These are phyloP conservation scores for Pseudogymnoascus sp. DNA, from an alignment of 2,329 filamentous ascomycete species.

Conservation along the genomic window DNA sequence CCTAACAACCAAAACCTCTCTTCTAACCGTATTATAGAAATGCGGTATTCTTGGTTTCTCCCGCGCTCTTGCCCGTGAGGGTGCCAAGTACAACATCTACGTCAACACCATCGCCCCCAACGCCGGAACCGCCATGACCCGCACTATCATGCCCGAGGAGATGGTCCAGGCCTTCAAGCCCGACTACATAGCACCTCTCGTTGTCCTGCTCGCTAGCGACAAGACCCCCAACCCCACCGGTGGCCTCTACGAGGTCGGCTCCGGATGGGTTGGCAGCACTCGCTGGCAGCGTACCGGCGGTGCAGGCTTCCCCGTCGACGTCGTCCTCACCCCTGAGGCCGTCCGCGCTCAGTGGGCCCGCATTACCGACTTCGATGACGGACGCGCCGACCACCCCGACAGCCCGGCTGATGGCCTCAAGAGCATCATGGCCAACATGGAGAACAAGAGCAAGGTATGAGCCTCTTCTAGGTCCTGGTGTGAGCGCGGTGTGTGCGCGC, in stretches of 20 bases:
- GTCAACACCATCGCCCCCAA: slow-evolving; percentile 98
- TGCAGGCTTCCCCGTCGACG: slow-evolving; percentile 83
- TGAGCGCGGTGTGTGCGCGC: background rate
- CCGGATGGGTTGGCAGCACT: slow-evolving; percentile 84
- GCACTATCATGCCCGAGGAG: slow-evolving; percentile 90
- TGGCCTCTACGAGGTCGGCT: slow-evolving; percentile 87
- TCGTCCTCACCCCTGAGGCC: slow-evolving; percentile 73
- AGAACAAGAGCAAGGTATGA: slow-evolving; percentile 66
- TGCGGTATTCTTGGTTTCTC: slow-evolving; percentile 92
- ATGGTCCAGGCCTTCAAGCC: slow-evolving; percentile 99
- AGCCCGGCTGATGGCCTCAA: slow-evolving; percentile 67
- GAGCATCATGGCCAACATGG: slow-evolving; percentile 75
- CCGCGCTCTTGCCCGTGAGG: slow-evolving; percentile 83
- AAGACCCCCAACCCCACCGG: slow-evolving; percentile 80
- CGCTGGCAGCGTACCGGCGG: slow-evolving; percentile 91
- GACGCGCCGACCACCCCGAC: slow-evolving; percentile 77
- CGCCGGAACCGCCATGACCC: slow-evolving; percentile 90
- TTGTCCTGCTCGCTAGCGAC: slow-evolving; percentile 77
- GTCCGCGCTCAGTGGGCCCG: slow-evolving; percentile 67
- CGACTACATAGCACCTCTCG: slow-evolving; percentile 91
- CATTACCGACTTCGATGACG: slow-evolving; percentile 81
- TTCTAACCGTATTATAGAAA: slow-evolving; percentile 47
- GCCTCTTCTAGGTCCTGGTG: slow-evolving; percentile 11
- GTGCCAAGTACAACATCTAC: slow-evolving; percentile 93
- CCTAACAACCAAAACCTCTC: slow-evolving; percentile 7